These are phyloP conservation scores for Trichoderma atrobrunneum DNA, from an alignment of 2,329 filamentous ascomycete species.

Conservation along the genomic window DNA sequence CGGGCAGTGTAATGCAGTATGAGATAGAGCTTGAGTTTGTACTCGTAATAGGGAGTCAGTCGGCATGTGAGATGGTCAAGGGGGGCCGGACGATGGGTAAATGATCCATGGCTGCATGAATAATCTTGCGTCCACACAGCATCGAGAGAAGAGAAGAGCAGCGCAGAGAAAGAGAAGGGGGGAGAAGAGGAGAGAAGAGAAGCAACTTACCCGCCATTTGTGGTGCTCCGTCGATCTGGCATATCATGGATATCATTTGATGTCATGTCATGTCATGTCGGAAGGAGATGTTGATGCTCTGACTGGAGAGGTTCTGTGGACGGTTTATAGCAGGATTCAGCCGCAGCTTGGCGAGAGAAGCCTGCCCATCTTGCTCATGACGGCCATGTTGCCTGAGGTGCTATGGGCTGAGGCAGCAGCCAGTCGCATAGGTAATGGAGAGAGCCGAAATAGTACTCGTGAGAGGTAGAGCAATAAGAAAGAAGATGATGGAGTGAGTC, in stretches of 20 bases:
- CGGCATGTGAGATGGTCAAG: constrained; percentile 9
- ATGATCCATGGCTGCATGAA: neutral
- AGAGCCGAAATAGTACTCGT: neutral
- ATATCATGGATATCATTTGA: neutral
- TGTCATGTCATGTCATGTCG: neutral
- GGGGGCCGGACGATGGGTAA: neutral
- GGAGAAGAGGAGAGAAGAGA: neutral
- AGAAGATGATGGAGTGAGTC: neutral
- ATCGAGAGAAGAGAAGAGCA: neutral
- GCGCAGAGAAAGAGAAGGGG: neutral
- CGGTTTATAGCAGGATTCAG: neutral
- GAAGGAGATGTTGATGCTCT: neutral
- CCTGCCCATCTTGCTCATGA: neutral
- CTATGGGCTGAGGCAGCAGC: neutral
- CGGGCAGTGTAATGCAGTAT: neutral
- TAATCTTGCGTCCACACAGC: neutral
- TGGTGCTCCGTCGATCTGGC: neutral
- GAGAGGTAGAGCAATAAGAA: neutral
- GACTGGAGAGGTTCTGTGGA: neutral
- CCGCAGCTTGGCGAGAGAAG: neutral
- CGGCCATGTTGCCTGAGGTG: neutral
- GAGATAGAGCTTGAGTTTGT: neutral
- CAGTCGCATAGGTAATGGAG: neutral
- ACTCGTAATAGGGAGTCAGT: neutral
- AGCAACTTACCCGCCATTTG: neutral